A percentile compares a stretch with the other conserved stretches of the same genome.
Conservation (phyloP, 1,284 basidiomycete species). For the Hypsizygus ulmarius region DNA sequence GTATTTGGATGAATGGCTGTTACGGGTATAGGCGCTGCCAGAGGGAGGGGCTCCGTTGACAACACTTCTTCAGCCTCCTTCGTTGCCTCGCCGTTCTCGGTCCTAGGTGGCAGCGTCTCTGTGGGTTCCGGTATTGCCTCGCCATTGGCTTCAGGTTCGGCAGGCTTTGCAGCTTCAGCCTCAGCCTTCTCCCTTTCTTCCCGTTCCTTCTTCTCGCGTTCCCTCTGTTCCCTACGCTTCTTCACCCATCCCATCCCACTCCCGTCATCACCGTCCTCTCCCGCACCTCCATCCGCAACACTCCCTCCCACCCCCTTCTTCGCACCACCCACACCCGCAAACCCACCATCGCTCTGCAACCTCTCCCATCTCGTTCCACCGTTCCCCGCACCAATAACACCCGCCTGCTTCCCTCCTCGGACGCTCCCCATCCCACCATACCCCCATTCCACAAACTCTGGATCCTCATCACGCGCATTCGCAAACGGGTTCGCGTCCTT, state of each 20-base stretch:
- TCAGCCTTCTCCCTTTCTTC: slow-evolving; percentile 35
- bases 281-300: slow-evolving; percentile 5
- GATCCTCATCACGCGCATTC: slow-evolving; percentile 54
- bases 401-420: slow-evolving; percentile 37
- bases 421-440: slow-evolving; percentile 83
- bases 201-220: slow-evolving; percentile 41
- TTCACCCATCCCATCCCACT: slow-evolving; percentile 74
- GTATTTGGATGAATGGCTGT: background rate
- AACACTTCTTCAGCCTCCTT: background rate
- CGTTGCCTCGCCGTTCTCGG: background rate
- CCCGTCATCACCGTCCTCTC: slow-evolving; percentile 56
- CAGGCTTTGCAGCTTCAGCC: slow-evolving; percentile 8
- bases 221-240: slow-evolving; percentile 53
- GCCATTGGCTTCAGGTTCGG: slow-evolving; percentile 6
- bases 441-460: slow-evolving; percentile 83
- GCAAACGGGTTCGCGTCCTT: slow-evolving; percentile 47
- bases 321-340: slow-evolving; percentile 12
- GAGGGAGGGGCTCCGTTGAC: background rate
- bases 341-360: slow-evolving; percentile 34
- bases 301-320: slow-evolving; percentile 18
- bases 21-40: background rate
- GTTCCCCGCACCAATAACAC: slow-evolving; percentile 23
- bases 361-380: slow-evolving; percentile 37
- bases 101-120: background rate
- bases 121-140: background rate